phyloP scores from a whole-genome alignment of 2,329 filamentous ascomycete genomes.

The Daldinia eschscholtzii region DNA sequence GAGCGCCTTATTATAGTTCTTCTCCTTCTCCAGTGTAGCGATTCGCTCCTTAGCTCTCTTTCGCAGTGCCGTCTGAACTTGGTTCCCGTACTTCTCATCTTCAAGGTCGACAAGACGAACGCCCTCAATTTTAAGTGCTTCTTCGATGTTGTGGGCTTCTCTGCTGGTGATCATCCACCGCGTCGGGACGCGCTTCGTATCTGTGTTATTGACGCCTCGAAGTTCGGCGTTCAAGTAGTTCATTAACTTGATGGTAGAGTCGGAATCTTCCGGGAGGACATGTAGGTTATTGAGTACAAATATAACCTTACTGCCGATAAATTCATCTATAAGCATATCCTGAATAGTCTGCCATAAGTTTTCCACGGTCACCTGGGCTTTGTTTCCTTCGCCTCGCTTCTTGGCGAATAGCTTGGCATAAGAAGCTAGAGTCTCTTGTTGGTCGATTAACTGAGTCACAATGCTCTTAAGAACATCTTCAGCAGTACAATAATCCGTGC shows the following conservation, averaged over 20 bases:
- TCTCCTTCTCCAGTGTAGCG: constrained; percentile 51
- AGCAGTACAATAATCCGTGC: constrained; percentile 55
- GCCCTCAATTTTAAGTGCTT: constrained; percentile 49
- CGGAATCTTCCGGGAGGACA: constrained; percentile 53
- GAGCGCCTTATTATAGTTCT: constrained; percentile 58
- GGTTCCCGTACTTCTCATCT: constrained; percentile 55
- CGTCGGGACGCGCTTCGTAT: constrained; percentile 47
- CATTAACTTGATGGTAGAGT: constrained; percentile 55
- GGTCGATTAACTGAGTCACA: constrained; percentile 55
- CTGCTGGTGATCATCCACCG: constrained; percentile 59
- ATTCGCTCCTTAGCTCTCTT: constrained; percentile 56
- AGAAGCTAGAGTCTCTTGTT: constrained; percentile 52
- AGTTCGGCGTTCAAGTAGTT: constrained; percentile 52
- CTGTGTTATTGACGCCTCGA: constrained; percentile 42
- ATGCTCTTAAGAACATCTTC: constrained; percentile 59
- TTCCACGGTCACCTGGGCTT: constrained; percentile 53
- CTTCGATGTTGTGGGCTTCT: constrained; percentile 51
- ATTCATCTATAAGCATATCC: constrained; percentile 57
- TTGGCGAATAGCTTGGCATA: constrained; percentile 55
- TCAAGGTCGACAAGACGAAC: constrained; percentile 55
- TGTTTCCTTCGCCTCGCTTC: constrained; percentile 50
- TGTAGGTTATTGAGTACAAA: constrained; percentile 60
- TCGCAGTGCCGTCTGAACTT: constrained; percentile 54
- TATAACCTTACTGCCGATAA: constrained; percentile 55
- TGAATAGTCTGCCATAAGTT: constrained; percentile 59